These are phyloP conservation scores for Anastatica hierochuntica DNA, from an alignment of 345 rosid genomes.

Conservation along the genomic window DNA sequence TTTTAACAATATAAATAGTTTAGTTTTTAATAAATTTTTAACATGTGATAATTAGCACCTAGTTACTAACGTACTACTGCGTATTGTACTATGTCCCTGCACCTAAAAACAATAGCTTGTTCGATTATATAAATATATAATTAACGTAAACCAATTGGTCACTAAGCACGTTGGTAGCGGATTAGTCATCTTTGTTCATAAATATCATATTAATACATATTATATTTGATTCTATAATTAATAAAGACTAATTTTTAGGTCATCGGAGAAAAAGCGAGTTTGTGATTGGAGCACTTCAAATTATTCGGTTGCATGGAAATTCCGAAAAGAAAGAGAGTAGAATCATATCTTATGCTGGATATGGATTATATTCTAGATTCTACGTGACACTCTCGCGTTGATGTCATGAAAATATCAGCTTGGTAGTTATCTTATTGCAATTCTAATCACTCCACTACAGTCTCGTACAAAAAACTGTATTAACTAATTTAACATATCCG, in stretches of 20 bases:
- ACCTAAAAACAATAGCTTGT: too few relatives aligned
- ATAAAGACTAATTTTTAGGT: constrained; percentile 4
- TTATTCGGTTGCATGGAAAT: constrained; percentile 25
- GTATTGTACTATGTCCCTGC: too few relatives aligned
- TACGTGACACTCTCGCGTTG: constrained; percentile 17
- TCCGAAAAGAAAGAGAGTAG: too few relatives aligned
- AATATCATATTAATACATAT: too few relatives aligned
- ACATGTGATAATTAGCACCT: neutral
- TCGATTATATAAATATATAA: too few relatives aligned
- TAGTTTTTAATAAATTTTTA: neutral
- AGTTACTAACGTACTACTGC: too few relatives aligned
- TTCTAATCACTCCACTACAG: neutral
- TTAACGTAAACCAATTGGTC: constrained; percentile 1
- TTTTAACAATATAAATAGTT: neutral
- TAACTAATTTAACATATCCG: too few relatives aligned
- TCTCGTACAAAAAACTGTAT: neutral
- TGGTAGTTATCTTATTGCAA: neutral
- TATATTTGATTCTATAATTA: too few relatives aligned
- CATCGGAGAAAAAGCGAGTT: constrained; percentile 12
- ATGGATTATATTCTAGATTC: constrained; percentile 25
- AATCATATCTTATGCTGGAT: constrained; percentile 27
- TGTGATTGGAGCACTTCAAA: constrained; percentile 29
- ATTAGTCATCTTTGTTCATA: constrained; percentile 14
- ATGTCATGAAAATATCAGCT: constrained; percentile 19
- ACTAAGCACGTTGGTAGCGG: constrained; percentile 1